Evolutionary conservation across 1,284 basidiomycete species (phyloP).

Genomic region (Vanrija sp.): DNA sequence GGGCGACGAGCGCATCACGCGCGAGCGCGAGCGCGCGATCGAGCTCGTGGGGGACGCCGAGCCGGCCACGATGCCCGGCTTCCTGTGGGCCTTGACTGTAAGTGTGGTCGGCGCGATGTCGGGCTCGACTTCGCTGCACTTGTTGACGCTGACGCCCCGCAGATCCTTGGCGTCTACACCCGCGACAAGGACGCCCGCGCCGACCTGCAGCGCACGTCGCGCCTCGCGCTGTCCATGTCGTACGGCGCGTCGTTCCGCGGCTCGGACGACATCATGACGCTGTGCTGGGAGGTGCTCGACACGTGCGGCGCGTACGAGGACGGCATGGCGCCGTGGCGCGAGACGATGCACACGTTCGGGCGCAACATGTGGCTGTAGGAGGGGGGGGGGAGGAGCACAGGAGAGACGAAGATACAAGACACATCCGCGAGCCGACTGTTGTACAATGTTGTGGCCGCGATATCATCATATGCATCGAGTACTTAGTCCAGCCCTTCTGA

Average conservation of each 20-base stretch:
- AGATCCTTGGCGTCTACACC: conserved; percentile 18
- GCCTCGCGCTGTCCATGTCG: conserved; percentile 6
- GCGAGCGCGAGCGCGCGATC: conserved; percentile 3
- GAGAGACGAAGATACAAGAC: too few species aligned
- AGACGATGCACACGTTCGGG: conserved; percentile 11
- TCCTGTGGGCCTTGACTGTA: conserved; percentile 15
- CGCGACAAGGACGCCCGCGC: neutral
- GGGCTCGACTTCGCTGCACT: too few species aligned
- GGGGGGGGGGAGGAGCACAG: too few species aligned
- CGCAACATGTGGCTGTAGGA: conserved; percentile 4
- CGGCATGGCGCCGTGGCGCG: conserved; percentile 22
- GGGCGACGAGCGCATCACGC: conserved; percentile 7
- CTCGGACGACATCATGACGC: conserved; percentile 13
- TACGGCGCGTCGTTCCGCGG: conserved; percentile 13
- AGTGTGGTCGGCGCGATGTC: too few species aligned
- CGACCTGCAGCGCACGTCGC: conserved; percentile 3
- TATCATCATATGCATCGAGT: too few species aligned
- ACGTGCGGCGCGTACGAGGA: conserved; percentile 15
- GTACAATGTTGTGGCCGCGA: too few species aligned
- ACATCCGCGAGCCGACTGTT: too few species aligned
- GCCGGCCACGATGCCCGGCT: conserved; percentile 10
- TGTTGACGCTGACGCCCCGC: too few species aligned
- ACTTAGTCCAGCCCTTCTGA: too few species aligned
- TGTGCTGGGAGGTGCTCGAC: conserved; percentile 17
- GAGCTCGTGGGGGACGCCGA: conserved; percentile 19